Percentiles rank a stretch among this genome's conserved stretches.
These are phyloP conservation scores for Monosporozyma aquatica DNA, from an alignment of 805 yeast genomes.

Conservation along the genomic window DNA sequence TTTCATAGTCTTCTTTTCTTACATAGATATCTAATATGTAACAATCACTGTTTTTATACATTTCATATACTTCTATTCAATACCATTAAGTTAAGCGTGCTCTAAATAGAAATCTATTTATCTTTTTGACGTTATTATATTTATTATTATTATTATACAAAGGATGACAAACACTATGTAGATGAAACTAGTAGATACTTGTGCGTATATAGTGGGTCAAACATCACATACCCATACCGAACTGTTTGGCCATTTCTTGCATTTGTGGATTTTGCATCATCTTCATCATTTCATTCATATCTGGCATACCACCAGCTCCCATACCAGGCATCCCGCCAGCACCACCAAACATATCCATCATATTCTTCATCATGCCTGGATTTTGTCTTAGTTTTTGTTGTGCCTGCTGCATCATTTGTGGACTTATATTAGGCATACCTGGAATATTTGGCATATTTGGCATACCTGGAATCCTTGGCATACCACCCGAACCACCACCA, in stretches of 20 bases:
- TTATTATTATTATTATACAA: too few relatives aligned
- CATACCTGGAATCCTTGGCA: slow-evolving; percentile 46
- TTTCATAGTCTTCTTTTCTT: too few relatives aligned
- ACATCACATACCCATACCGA: slow-evolving; percentile 30
- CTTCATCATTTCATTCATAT: slow-evolving; percentile 54
- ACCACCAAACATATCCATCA: slow-evolving; percentile 69
- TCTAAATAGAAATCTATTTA: not conserved
- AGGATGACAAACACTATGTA: too few relatives aligned
- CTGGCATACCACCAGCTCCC: slow-evolving; percentile 54
- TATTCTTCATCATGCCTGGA: slow-evolving; percentile 65
- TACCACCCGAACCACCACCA: slow-evolving; percentile 33
- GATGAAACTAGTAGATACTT: too few relatives aligned
- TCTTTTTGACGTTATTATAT: too few relatives aligned
- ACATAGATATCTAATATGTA: too few relatives aligned
- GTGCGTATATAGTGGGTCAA: too few relatives aligned
- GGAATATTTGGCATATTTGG: slow-evolving; percentile 51
- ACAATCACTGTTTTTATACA: too few relatives aligned
- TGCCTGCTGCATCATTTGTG: slow-evolving; percentile 39
- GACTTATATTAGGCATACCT: slow-evolving; percentile 39
- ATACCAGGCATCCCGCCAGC: slow-evolving; percentile 29
- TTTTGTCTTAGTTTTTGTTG: slow-evolving; percentile 59
- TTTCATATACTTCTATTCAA: too few relatives aligned
- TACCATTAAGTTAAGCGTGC: too few relatives aligned
- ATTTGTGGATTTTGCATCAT: slow-evolving; percentile 43
- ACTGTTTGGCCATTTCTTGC: slow-evolving; percentile 42